Evolutionary conservation across 768 basidiomycete species (phyloP).

Genomic region (Dacryopinax spathularia): DNA sequence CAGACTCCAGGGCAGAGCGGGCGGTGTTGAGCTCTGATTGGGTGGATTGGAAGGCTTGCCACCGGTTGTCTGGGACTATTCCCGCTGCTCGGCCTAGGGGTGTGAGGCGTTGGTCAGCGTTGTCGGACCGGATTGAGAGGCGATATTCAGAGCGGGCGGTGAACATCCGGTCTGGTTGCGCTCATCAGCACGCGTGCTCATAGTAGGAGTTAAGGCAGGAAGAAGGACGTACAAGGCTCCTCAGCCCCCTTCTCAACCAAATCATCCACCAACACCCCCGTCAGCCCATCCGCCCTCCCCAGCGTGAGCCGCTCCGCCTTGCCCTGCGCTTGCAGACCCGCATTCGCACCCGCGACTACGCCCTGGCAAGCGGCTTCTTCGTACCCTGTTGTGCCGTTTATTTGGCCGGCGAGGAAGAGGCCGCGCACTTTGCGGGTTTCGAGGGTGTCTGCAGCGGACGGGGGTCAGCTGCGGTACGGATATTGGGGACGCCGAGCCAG

Average conservation of each 20-base stretch:
- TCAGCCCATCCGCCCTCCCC: slow-evolving; percentile 72
- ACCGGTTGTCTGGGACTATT: slow-evolving; percentile 32
- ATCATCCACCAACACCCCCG: slow-evolving; percentile 88
- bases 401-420: slow-evolving; percentile 78
- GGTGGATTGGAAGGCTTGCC: slow-evolving; percentile 26
- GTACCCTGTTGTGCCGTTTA: slow-evolving; percentile 87
- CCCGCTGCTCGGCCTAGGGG: slow-evolving; percentile 29
- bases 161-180: slow-evolving; percentile 69
- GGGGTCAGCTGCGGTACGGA: too few relatives aligned
- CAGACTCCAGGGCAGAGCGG: slow-evolving; percentile 24
- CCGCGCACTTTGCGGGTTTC: slow-evolving; percentile 80
- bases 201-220: neutral
- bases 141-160: slow-evolving; percentile 83
- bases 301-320: slow-evolving; percentile 44
- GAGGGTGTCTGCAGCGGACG: slow-evolving; percentile 46
- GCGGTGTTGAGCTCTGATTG: slow-evolving; percentile 25
- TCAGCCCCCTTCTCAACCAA: slow-evolving; percentile 76
- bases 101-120: slow-evolving; percentile 73
- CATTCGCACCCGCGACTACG: slow-evolving; percentile 75
- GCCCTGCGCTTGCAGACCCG: slow-evolving; percentile 49
- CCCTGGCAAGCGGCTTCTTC: slow-evolving; percentile 91
- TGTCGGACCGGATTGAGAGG: slow-evolving; percentile 75
- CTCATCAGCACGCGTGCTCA: neutral
- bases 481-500: too few relatives aligned
- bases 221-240: slow-evolving; percentile 58